Conservation (phyloP, 2,329 filamentous ascomycete species). For the Colletotrichum falcatum region DNA sequence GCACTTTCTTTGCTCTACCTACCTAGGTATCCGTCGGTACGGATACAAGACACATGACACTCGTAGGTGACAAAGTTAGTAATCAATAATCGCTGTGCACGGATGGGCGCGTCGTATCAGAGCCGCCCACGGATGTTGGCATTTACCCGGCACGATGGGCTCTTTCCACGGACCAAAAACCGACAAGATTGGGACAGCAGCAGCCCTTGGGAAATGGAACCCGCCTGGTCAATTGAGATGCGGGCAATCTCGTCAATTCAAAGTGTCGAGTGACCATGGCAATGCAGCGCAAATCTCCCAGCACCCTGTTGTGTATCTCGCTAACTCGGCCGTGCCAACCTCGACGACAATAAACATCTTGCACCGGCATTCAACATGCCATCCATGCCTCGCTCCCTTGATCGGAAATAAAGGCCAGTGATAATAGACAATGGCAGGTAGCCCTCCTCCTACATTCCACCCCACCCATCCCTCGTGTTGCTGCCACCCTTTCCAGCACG, state of each 20-base stretch:
- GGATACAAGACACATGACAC: no score
- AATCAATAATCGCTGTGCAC: no score
- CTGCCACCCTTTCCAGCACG: slow-evolving; percentile 9
- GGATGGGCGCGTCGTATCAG: slow-evolving; percentile 7
- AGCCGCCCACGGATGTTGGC: no score
- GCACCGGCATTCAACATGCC: not conserved
- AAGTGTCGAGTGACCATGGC: not conserved
- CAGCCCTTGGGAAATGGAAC: not conserved
- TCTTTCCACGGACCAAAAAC: no score
- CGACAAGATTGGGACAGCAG: slow-evolving; percentile 1
- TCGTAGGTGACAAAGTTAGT: no score
- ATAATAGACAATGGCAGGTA: not conserved
- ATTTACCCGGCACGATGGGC: no score
- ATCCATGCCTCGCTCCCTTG: slow-evolving; percentile 26
- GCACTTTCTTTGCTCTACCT: not conserved
- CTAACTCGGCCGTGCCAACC: not conserved
- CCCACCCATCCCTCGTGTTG: slow-evolving; percentile 32
- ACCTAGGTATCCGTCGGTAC: no score
- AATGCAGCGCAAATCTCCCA: no score
- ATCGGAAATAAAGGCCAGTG: not conserved
- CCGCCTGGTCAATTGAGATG: not conserved
- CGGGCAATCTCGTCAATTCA: not conserved
- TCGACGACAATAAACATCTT: not conserved
- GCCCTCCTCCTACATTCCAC: slow-evolving; percentile 24
- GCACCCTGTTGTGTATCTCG: no score